These are phyloP conservation scores for Talaromyces sp. DNA, from an alignment of 2,329 filamentous ascomycete genomes.

Conservation along the genomic window DNA sequence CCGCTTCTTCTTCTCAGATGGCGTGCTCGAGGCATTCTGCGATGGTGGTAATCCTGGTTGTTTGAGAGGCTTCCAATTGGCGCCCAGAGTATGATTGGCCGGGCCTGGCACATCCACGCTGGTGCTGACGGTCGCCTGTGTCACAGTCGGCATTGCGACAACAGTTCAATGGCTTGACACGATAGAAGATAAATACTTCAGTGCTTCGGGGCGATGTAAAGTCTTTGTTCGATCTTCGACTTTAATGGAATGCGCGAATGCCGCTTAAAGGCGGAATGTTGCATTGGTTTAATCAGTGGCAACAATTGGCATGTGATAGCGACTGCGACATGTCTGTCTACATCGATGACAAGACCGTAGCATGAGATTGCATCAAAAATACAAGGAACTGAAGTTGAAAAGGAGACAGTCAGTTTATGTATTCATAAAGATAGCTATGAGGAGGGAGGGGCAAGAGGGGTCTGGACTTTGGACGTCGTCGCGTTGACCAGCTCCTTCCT, in stretches of 20 bases:
- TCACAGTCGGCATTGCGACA: conserved; percentile 32
- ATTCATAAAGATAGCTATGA: background rate
- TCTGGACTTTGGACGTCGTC: background rate
- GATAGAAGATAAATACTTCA: background rate
- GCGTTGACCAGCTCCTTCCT: background rate
- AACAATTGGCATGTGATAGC: conserved; percentile 8
- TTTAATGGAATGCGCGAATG: background rate
- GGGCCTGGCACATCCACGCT: conserved; percentile 26
- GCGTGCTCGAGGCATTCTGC: conserved; percentile 14
- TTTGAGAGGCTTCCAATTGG: background rate
- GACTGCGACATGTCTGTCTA: background rate
- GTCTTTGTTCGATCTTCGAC: background rate
- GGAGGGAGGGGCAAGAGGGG: background rate
- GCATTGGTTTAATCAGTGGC: conserved; percentile 3
- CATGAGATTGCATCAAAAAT: background rate
- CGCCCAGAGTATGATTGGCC: background rate
- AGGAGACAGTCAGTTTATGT: background rate
- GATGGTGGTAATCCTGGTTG: conserved; percentile 17
- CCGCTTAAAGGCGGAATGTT: conserved; percentile 1
- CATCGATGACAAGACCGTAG: background rate
- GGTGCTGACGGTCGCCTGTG: conserved; percentile 27
- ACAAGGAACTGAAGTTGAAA: background rate
- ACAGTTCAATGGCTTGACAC: background rate
- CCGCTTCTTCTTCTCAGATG: conserved; percentile 26
- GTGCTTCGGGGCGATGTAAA: too few species aligned